phyloP scores from a whole-genome alignment of 371 early-diverging fungal species.

The Mortierella sp. region DNA sequence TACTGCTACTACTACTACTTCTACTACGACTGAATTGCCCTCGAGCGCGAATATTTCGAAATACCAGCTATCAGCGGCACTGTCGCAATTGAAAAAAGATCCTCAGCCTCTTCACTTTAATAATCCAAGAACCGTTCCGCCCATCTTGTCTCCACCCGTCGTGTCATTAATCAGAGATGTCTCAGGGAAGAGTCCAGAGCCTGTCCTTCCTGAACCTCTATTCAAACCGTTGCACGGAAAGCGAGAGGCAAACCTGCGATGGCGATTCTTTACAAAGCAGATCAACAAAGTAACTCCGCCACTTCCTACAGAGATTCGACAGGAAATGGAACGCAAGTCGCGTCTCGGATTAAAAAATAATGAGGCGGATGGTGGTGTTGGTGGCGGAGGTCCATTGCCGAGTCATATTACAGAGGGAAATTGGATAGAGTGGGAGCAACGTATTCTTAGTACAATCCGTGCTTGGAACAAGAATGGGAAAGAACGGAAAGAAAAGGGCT shows the following conservation, averaged over 20 bases:
- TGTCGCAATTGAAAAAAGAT: neutral
- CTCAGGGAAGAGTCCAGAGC: constrained; percentile 24
- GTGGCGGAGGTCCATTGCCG: neutral
- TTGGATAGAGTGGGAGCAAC: constrained; percentile 29
- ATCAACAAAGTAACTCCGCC: constrained; percentile 28
- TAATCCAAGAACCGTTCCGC: constrained; percentile 36
- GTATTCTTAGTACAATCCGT: constrained; percentile 22
- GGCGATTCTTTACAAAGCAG: constrained; percentile 41
- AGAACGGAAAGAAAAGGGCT: constrained; percentile 9
- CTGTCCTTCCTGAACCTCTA: constrained; percentile 26
- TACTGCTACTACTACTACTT: neutral
- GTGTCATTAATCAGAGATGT: constrained; percentile 17
- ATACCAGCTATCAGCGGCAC: neutral
- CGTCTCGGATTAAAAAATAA: constrained; percentile 23
- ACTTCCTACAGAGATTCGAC: constrained; percentile 22
- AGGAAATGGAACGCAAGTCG: constrained; percentile 47
- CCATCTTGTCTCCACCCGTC: constrained; percentile 23
- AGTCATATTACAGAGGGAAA: neutral
- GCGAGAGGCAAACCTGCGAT: constrained; percentile 50
- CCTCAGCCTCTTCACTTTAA: constrained; percentile 24
- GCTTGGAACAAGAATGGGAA: constrained; percentile 32
- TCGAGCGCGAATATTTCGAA: neutral
- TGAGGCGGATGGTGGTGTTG: neutral
- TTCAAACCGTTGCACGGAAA: constrained; percentile 48
- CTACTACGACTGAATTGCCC: neutral